Base-by-base conservation (phyloP, 257 asterid species). In the Plectranthus barbatus region DNA sequence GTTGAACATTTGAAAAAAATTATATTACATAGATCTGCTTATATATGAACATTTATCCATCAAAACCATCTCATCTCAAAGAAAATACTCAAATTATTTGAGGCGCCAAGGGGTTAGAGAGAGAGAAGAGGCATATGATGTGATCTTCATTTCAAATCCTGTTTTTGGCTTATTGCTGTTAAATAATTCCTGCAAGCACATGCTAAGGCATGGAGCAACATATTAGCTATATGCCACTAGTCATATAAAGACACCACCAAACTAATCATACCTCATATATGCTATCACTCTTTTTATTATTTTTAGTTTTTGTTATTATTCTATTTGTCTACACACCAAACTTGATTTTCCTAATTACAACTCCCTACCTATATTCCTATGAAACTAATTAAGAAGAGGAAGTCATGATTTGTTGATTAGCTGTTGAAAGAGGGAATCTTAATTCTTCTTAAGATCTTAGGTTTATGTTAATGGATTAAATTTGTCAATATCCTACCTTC, bases 121-220 rank as follows among this genome's bases (percentile, higher is more conserved):
- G 17, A 24, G 21, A 14, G 60, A 19, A 13, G 36, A 5, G 50
- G 51, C 56, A 70, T 56, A 65, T 24, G 71, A 56, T 48, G 65
- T 75, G 68, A 66, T 49, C 59, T n/a, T 1, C 55, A 45, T 26
- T 47, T 59, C 23, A 60, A 62, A 66, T 76, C 66, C 63, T 36
- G 37, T 51, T 39, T 50, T 79, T 79, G 84, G 73, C 61, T 67
- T 29, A 23, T 61, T 52, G 61, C 70, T 65, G 24, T 56, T 52
- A 62, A 9, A 61, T 59, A 47, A 73, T 64, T 23, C 54, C 33
- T 42, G 48, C 59, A 46, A 41, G 85, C 89, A 85, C 88, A 82
- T 80, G 92, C 84, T 41, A 68, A 67, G 81, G 76, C 49, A 84
- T 76, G 88, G 79, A 76, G 63, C 63, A 66, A 79, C 46, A 52